A percentile compares a stretch with the other conserved stretches of the same genome.
phyloP scores from a whole-genome alignment of 345 rosid genomes.

The Acer campestre region DNA sequence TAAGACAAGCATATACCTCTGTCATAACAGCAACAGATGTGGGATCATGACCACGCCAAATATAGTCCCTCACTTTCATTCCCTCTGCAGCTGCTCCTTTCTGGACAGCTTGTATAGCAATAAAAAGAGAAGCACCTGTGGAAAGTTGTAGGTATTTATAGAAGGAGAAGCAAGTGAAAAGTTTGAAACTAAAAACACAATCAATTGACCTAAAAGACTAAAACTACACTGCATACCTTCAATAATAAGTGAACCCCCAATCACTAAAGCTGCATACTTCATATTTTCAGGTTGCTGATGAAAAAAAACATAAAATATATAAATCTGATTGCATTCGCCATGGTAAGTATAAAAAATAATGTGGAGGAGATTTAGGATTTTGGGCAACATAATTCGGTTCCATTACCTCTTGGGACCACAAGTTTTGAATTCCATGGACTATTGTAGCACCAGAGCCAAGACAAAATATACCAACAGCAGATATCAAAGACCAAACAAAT shows the following conservation, averaged over 20 bases:
- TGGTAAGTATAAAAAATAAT: slow-evolving; percentile 4
- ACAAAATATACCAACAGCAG: slow-evolving; percentile 98
- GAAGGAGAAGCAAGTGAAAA: slow-evolving; percentile 11
- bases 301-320: slow-evolving; percentile 28
- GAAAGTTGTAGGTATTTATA: slow-evolving; percentile 17
- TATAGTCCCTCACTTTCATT: slow-evolving; percentile 80
- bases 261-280: slow-evolving; percentile 85
- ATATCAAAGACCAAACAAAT: slow-evolving; percentile 99
- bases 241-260: slow-evolving; percentile 89
- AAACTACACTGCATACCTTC: slow-evolving; percentile 58
- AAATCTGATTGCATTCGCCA: slow-evolving; percentile 16
- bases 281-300: slow-evolving; percentile 85
- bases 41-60: slow-evolving; percentile 99
- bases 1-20: slow-evolving; percentile 53
- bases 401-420: slow-evolving; percentile 77
- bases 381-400: neutral
- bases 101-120: slow-evolving; percentile 95
- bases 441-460: slow-evolving; percentile 99
- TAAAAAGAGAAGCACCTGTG: slow-evolving; percentile 90
- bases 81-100: slow-evolving; percentile 98
- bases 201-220: neutral
- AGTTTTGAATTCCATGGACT: slow-evolving; percentile 87
- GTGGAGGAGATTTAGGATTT: neutral
- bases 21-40: slow-evolving; percentile 99
- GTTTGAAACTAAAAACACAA: neutral